Base-by-base conservation (phyloP, 1,284 basidiomycete genomes). In the Ceratobasidium sp. region DNA sequence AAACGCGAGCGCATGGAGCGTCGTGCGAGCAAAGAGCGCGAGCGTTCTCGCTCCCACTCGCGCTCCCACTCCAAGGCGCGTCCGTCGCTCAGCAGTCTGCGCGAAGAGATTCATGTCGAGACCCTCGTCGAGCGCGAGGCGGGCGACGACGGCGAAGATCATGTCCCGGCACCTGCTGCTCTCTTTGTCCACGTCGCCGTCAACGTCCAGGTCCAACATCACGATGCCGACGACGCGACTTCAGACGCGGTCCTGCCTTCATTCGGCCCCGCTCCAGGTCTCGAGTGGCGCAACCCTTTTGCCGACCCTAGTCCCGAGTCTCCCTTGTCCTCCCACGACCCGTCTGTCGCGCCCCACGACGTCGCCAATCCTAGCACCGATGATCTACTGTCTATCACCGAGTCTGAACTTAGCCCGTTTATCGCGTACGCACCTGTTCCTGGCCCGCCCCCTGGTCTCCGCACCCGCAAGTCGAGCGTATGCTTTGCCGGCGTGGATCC, bases 1-100 rank as follows among this genome's bases (percentile, higher is more conserved):
- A 71, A 71, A 38, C 68, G 68, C 54, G 68, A 71, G 23, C 68
- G 68, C 33, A 71, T 71, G 68, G 68, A 71, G 38, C 64, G 62
- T 18, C 62, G 44, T 65, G 41, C 41, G n/a, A 67, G 48, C 50
- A 30, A 52, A 54, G 65, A 67, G 33, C 57, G 70, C 23, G 57
- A 73, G 20, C 70, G 46, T 33, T 62, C 70, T 30, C 38, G 70
- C 14, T 73, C 57, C 41, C 70, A 62, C 60, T 73, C 70, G 27
- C 70, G 57, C 23, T 16, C 70, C 16, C 57, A 73, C 57, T 73
- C 69, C 55, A 73, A 62, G 70, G 44, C 70, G 12, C 35, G 57
- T 23, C 70, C 57, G 8, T 62, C 59, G 44, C 57, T 73, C 44
- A 57, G 68, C 68, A 57, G 55, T 27, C 59, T 62, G 41, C 54